phyloP scores from a whole-genome alignment of 1,139 yeast genomes.

The Torulaspora globosa region DNA sequence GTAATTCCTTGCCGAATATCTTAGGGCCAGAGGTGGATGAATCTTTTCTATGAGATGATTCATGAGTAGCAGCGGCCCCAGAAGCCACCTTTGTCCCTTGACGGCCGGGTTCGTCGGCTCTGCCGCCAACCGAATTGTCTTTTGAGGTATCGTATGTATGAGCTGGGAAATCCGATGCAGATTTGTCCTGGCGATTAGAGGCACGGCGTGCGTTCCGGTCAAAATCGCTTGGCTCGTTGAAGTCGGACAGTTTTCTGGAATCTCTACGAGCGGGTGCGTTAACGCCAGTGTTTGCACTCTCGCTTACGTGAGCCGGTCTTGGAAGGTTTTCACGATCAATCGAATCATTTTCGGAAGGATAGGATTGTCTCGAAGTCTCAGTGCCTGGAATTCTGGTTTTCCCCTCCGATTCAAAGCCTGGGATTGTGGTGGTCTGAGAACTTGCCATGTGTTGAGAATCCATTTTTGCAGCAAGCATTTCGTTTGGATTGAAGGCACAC shows the following conservation, averaged over 20 bases:
- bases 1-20: not conserved
- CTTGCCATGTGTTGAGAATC: slow-evolving; percentile 1
- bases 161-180: slow-evolving; percentile 3
- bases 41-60: not conserved
- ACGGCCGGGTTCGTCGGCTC: not conserved
- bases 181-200: not conserved
- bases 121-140: not conserved
- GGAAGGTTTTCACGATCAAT: slow-evolving; percentile 6
- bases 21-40: not conserved
- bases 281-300: slow-evolving; percentile 1
- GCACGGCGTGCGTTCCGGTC: not conserved
- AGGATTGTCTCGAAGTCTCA: not conserved
- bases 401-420: slow-evolving; percentile 1
- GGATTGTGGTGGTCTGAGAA: slow-evolving; percentile 3
- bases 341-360: not conserved
- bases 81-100: not conserved
- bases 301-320: slow-evolving; percentile 6
- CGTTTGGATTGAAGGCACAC: not conserved
- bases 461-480: slow-evolving; percentile 1
- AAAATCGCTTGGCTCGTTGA: slow-evolving; percentile 3
- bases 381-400: slow-evolving; percentile 5
- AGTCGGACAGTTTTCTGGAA: slow-evolving; percentile 2
- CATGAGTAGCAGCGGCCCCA: not conserved
- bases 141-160: not conserved
- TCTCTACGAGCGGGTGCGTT: slow-evolving; percentile 6